These are phyloP conservation scores for Leccinellum rugosiceps DNA, from an alignment of 768 basidiomycete genomes.

Conservation along the genomic window DNA sequence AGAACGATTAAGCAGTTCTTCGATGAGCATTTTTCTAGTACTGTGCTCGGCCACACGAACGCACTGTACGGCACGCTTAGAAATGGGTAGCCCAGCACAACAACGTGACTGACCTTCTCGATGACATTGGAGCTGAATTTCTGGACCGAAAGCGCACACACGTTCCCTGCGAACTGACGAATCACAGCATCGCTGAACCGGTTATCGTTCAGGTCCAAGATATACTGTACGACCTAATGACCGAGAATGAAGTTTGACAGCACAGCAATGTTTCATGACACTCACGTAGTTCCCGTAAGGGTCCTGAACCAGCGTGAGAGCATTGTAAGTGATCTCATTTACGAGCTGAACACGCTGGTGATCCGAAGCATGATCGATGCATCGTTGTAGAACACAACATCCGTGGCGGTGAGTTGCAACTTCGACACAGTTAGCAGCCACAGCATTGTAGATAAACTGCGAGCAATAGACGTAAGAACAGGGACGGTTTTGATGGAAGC, in stretches of 20 bases:
- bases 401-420: slow-evolving; percentile 98
- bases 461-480: not conserved
- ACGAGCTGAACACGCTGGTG: slow-evolving; percentile 94
- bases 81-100: not conserved
- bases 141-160: slow-evolving; percentile 96
- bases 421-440: slow-evolving; percentile 97
- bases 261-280: slow-evolving; percentile 4
- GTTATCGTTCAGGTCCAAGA: slow-evolving; percentile 96
- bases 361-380: slow-evolving; percentile 97
- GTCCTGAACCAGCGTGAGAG: slow-evolving; percentile 95
- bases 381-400: slow-evolving; percentile 96
- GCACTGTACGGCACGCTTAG: slow-evolving; percentile 39
- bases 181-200: slow-evolving; percentile 98
- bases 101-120: slow-evolving; percentile 65
- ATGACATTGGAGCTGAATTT: slow-evolving; percentile 99
- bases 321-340: slow-evolving; percentile 98
- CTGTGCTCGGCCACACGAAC: slow-evolving; percentile 94
- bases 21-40: slow-evolving; percentile 91
- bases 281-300: slow-evolving; percentile 90
- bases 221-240: slow-evolving; percentile 92
- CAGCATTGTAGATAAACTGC: slow-evolving; percentile 98
- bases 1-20: slow-evolving; percentile 91
- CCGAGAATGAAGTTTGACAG: not conserved
- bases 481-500: not conserved
- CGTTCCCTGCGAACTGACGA: slow-evolving; percentile 95